Evolutionary conservation across 2,329 filamentous ascomycete genomes (phyloP), one percentile per base, ranked within the genome.

Genomic region (Teratosphaeria epicoccoides): DNA sequence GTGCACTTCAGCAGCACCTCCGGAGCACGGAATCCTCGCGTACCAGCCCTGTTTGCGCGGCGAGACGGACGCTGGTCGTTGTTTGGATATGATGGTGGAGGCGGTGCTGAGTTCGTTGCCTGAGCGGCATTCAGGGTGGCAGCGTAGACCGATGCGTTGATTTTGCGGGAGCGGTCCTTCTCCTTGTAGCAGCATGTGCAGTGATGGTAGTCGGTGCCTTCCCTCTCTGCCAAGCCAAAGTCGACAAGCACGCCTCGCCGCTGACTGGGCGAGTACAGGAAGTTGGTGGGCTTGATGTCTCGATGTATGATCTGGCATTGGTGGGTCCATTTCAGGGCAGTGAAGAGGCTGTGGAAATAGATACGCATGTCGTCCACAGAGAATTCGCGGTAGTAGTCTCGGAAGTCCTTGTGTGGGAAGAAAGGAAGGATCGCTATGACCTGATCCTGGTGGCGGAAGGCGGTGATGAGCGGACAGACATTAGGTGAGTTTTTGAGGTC

Each of bases 1-100:
- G 90, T 96, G 71, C 93, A 98, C 70, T 98, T 98, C 71, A 97
- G 87, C 1, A 98, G 77, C 2, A 98, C 93, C 69, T 98, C 93
- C 6, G 93, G 93, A 0, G 93, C 93, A 50, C 93, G 87, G 71
- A 98, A 98, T 1, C 93, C 93, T 66, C 93, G 80, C 4, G 93
- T 98, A 20, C 93, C 93, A 4, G 93, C 93, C 55, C 93, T 83
- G 68, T 98, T 98, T 44, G 93, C 93, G 48, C 93, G 84, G 51
- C 89, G 82, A 24, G 90, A 93, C 3, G 88, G 87, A 2, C 93
- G 83, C 6, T 84, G 87, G 64, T 98, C 93, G 56, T 86, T 86
- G 68, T 94, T 95, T 1, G 90, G 91, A 65, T 94, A 96, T 14
- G 87, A 85, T 46, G 75, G 72, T 23, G 71, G 65, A 26, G 70